Evolutionary conservation across 2,329 filamentous ascomycete genomes (phyloP), one percentile per base, ranked within the genome.

Genomic region (Botrytis deweyae): DNA sequence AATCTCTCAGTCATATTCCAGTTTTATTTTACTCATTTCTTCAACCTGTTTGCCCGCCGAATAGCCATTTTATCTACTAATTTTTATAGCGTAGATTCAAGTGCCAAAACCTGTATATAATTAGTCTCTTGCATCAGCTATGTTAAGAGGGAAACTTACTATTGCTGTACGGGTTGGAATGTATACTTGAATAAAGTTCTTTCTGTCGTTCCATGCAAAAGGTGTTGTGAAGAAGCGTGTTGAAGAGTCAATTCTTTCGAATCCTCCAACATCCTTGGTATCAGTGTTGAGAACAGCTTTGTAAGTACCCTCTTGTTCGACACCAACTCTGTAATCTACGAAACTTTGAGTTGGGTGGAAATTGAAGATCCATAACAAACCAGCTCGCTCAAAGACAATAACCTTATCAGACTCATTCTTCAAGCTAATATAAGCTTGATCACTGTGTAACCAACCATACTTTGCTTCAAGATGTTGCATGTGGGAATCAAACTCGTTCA

Each of bases 361-460:
- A 84, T 99, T 99, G 88, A 99, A 98, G 79, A 98, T 88, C 86
- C 95, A 99, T 18, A 99, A 86, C 74, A 97, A 85, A 0, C 95
- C 95, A 1, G 90, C 96, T 46, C 96, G 90, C 85, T 99, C 96
- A 82, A 98, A 99, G 5, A 97, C 95, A 77, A 99, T 90, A 62
- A 98, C 91, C 85, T 98, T 99, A 84, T 99, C 96, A 33, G 84
- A 86, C 81, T 98, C 94, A 81, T 99, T 91, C 88, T 98, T 99
- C 78, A 98, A 87, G 75, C 93, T 96, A 80, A 99, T 91, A 82
- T 96, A 97, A 0, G 95, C 96, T 83, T 98, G 95, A 0, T 91
- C 85, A 1, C 92, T 86, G 81, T 93, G 90, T 55, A 99, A 87
- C 96, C 96, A 99, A 77, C 95, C 94, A 81, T 95, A 97, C 83